Evolutionary conservation across 208 protist genomes (phyloP), one percentile per base, ranked within the genome.

Genomic region (Leishmania major): DNA sequence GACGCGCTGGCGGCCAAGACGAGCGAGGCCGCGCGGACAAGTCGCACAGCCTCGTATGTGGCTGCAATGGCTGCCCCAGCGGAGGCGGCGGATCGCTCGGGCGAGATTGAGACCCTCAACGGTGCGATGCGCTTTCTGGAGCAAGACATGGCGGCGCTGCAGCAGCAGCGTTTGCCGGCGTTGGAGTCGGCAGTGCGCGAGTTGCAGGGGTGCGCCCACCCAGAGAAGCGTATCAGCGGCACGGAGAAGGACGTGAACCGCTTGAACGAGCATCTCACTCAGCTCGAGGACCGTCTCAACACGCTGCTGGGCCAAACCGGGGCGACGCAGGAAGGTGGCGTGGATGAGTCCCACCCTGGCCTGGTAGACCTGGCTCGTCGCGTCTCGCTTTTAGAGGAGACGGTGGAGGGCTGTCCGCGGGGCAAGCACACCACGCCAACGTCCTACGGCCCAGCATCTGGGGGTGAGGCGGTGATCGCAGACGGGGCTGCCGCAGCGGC

Each of bases 231-330:
- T 31, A 45, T 82, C 64, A 67, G 60, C 59, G 72, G 75, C 35
- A 75, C 77, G 40, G 84, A 88, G 81, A 88, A 86, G 69, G 84
- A 90, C 31, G 70, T 90, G 13, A 43, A 81, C 53, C 59, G 37
- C 25, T 35, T 93, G 49, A 75, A 87, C 47, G 84, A 87, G 51
- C 90, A 92, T 1, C 64, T 96, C 22, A 78, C 77, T 28, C 67
- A 85, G 8, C 77, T 94, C 13, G 92, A 95, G 71, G 86, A 88
- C 51, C 87, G 90, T 60, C 87, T 95, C 70, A 81, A 87, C 72
- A 84, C 78, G 4, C 77, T 93, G 31, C 76, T 88, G 25, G 83
- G 84, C n/a, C 64, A 88, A 74, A 31, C 78, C 4, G 57, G 6
- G 1, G 67, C 82, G 79, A 62, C 60, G 47, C 79, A 60, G 11